phyloP scores from a whole-genome alignment of 257 asterid species.

The Cynanchum wilfordii region DNA sequence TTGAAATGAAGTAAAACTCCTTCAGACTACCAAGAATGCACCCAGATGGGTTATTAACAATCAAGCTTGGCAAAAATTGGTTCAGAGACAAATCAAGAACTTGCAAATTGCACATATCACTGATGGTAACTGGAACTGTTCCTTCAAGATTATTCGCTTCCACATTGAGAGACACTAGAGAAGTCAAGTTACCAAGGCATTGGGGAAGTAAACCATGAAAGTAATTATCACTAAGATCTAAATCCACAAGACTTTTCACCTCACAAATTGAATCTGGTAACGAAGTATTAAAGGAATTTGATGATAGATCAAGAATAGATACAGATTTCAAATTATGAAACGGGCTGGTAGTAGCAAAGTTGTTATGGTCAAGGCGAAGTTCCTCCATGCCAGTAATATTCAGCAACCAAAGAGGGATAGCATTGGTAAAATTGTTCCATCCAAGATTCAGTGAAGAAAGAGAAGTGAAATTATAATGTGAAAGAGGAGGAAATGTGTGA shows the following conservation, averaged over 20 bases:
- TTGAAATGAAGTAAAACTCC: constrained; percentile 8
- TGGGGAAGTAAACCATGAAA: constrained; percentile 2
- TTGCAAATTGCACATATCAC: constrained; percentile 14
- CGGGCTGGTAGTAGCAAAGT: not conserved
- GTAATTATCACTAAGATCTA: constrained; percentile 6
- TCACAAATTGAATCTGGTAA: constrained; percentile 7
- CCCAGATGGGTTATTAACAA: constrained; percentile 1
- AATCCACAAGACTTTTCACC: constrained; percentile 3
- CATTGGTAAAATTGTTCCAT: not conserved
- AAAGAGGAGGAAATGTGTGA: not conserved
- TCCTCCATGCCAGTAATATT: constrained; percentile 6
- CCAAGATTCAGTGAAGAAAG: not conserved
- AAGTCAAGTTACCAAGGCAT: constrained; percentile 10
- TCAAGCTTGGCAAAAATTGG: constrained; percentile 9
- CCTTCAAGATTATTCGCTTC: constrained; percentile 1
- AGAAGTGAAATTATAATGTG: not conserved
- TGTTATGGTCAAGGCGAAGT: constrained; percentile 15
- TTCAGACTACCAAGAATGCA: constrained; percentile 14
- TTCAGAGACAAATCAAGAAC: constrained; percentile 16
- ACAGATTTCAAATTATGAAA: constrained; percentile 7
- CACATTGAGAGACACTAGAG: constrained; percentile 6
- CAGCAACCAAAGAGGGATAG: not conserved
- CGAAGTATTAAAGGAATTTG: constrained; percentile 6
- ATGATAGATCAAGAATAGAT: constrained; percentile 13
- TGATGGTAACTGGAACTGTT: constrained; percentile 8